These are phyloP conservation scores for Coemansia sp. DNA, from an alignment of 192 early-diverging fungal genomes.

Conservation along the genomic window DNA sequence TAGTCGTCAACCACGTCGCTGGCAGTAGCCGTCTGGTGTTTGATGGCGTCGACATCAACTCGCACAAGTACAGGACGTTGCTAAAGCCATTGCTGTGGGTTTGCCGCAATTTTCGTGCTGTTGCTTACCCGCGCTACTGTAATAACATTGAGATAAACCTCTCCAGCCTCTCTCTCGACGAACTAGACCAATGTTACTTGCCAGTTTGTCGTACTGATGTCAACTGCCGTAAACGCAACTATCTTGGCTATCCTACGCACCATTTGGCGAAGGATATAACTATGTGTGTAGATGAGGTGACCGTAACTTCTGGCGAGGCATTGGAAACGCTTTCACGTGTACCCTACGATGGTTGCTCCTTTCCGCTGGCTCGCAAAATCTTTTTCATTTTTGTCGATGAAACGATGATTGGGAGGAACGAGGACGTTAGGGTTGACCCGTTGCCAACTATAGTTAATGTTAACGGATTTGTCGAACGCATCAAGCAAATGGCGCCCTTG, in stretches of 20 bases:
- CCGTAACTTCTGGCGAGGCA: background rate
- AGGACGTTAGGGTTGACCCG: background rate
- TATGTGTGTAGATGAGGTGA: background rate
- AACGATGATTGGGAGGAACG: background rate
- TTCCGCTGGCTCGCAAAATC: background rate
- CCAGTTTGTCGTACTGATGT: background rate
- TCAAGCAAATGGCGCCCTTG: background rate
- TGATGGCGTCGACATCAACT: background rate
- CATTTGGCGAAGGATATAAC: background rate
- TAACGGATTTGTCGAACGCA: background rate
- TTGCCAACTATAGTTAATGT: background rate
- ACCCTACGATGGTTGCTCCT: background rate
- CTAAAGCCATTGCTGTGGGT: background rate
- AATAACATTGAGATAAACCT: background rate
- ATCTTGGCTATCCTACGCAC: background rate
- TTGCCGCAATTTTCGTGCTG: background rate
- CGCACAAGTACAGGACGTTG: background rate
- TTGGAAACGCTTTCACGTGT: background rate
- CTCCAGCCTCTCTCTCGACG: background rate
- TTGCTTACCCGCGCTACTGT: background rate
- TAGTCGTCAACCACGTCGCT: background rate
- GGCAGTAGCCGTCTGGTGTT: background rate
- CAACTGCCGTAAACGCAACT: too few species aligned
- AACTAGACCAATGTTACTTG: background rate
- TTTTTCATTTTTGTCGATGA: background rate